Base-by-base conservation (phyloP, 805 yeast species). In the Saccharomycopsis oosterbeekiorum region DNA sequence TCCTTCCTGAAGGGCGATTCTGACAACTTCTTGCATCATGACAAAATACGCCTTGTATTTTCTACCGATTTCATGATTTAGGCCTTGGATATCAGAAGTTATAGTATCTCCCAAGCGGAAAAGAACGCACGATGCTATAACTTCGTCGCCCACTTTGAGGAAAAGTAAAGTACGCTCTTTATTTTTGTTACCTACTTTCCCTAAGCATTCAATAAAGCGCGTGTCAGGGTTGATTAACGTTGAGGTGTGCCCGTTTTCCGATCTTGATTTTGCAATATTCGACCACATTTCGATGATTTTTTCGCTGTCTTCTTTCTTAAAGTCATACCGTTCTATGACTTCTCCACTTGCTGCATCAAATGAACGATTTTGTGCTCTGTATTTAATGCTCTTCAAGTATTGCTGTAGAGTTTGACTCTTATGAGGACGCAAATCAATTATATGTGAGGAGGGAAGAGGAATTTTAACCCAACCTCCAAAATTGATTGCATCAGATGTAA, bases 401-500 rank as follows among this genome's bases (percentile, higher is more conserved):
- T 47, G 53, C 11, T 47, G 53, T 2, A 47, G 34, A 10, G 21
- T 47, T 24, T 47, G 34, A 26, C 21, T 47, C 11, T 47, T 47
- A 24, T 47, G 53, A 47, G 53, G 53, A 21, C 53, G 53, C 53
- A 47, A 47, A 24, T 47, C 53, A 47, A 47, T 47, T 47, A 47
- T 47, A 24, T 47, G 53, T 2, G 53, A 47, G 4, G 53, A 21
- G 1, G 53, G 53, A 47, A 47, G 34, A 11, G 53, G 53, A 11
- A 47, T 47, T 47, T 47, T 47, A 9, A 47, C n/a, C 53, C 53
- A 47, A 21, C 53, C 53, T 47, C 53, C 53, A 47, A 47, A 47
- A 24, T 47, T 47, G 34, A 47, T 47, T 47, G 53, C 53, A 47
- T 47, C 53, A 47, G 53, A 47, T 21, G 53, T 47, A 24, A 47